Percentiles rank a stretch among this genome's conserved stretches.
Conservation (phyloP, 1,284 basidiomycete genomes). For the Leucoagaricus sp. region DNA sequence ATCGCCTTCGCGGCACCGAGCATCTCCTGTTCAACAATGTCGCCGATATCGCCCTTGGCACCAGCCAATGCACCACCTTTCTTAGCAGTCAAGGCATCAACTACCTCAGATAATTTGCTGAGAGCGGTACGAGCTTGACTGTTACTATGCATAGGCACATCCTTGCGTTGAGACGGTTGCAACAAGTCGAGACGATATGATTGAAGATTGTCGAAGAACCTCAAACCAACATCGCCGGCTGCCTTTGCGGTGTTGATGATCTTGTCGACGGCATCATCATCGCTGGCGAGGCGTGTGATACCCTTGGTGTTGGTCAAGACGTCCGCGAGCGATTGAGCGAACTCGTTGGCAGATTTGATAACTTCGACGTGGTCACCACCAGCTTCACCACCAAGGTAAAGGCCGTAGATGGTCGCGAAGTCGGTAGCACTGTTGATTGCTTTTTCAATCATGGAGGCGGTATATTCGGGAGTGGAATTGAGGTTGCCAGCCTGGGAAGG, state of each 20-base stretch:
- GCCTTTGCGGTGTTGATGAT: conserved; percentile 84
- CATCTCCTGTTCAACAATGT: conserved; percentile 98
- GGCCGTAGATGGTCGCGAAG: conserved; percentile 93
- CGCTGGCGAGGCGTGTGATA: conserved; percentile 88
- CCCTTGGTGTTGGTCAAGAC: conserved; percentile 95
- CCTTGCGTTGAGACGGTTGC: conserved; percentile 75
- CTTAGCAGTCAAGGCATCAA: conserved; percentile 89
- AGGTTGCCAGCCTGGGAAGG: conserved; percentile 92
- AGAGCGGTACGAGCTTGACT: conserved; percentile 83
- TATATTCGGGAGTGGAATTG: conserved; percentile 97
- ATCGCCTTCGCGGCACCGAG: conserved; percentile 91
- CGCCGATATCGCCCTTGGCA: conserved; percentile 92
- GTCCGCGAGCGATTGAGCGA: conserved; percentile 92
- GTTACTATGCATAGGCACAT: conserved; percentile 90
- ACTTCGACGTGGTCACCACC: conserved; percentile 98
- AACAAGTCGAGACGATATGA: conserved; percentile 90
- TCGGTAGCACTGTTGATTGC: conserved; percentile 92
- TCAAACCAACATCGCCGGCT: conserved; percentile 85
- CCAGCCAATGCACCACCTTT: conserved; percentile 73
- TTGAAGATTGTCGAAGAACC: conserved; percentile 95
- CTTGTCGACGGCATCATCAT: conserved; percentile 91
- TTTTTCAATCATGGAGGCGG: conserved; percentile 98
- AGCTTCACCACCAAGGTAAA: conserved; percentile 85
- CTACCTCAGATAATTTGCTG: conserved; percentile 81
- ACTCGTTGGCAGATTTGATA: conserved; percentile 96